These are phyloP conservation scores for Nasturtium officinale DNA, from an alignment of 345 rosid genomes.

Conservation along the genomic window DNA sequence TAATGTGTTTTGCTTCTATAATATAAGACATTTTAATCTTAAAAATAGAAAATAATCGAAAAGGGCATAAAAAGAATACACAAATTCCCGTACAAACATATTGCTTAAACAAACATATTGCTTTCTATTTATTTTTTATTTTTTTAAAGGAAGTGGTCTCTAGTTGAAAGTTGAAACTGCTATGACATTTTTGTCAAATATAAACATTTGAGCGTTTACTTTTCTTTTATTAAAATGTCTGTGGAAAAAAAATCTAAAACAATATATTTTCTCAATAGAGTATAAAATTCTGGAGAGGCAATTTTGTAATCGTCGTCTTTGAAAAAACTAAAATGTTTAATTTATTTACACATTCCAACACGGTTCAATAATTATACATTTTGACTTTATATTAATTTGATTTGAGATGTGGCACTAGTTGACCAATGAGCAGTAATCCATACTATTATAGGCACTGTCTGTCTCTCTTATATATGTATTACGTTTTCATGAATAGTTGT, in stretches of 20 bases:
- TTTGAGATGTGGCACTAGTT: conserved; percentile 31
- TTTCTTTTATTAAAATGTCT: background rate
- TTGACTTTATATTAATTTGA: conserved; percentile 17
- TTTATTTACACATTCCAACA: background rate
- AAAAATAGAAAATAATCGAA: background rate
- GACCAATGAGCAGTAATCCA: conserved; percentile 35
- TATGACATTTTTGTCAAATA: no score
- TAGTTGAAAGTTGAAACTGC: no score
- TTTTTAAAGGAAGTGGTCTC: no score
- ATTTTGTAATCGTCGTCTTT: background rate
- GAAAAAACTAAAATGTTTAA: background rate
- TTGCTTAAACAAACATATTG: no score
- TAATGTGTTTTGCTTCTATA: background rate
- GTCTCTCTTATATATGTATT: conserved; percentile 8
- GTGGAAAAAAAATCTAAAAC: background rate
- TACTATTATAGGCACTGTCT: background rate
- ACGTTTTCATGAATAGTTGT: conserved; percentile 21
- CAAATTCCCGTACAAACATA: background rate
- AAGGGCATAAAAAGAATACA: background rate
- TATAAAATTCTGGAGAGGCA: background rate
- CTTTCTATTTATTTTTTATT: no score
- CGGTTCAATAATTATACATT: background rate
- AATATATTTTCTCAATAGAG: background rate
- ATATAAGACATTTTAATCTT: background rate
- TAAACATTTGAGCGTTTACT: background rate